Percentiles rank a stretch among this genome's conserved stretches.
Evolutionary conservation across 169 alveolate genomes (phyloP).

Genomic region (Cryptosporidium andersoni): DNA sequence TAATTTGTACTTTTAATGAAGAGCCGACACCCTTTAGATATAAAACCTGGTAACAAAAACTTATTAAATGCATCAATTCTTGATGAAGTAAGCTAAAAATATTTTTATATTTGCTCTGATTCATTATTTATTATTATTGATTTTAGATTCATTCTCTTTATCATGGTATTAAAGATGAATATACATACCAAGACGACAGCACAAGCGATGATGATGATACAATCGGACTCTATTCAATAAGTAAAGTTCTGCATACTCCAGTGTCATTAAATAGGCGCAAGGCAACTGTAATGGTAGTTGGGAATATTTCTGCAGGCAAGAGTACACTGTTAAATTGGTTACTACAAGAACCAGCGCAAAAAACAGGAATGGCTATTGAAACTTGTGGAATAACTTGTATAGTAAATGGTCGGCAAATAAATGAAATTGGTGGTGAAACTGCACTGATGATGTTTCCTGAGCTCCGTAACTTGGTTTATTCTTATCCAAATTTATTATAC

Average conservation of each 20-base stretch:
- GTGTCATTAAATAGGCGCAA: constrained; percentile 63
- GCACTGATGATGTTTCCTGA: constrained; percentile 78
- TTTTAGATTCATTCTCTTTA: constrained; percentile 22
- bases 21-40: neutral
- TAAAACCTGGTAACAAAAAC: constrained; percentile 17
- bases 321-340: constrained; percentile 83
- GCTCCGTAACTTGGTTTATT: constrained; percentile 72
- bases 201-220: neutral
- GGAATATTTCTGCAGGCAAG: constrained; percentile 84
- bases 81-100: constrained; percentile 53
- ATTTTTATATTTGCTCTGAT: neutral
- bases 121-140: neutral
- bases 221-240: constrained; percentile 17
- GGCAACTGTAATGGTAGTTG: constrained; percentile 80
- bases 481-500: constrained; percentile 72
- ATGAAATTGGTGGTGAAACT: constrained; percentile 78
- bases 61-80: constrained; percentile 31
- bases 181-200: neutral
- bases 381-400: constrained; percentile 80
- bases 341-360: constrained; percentile 77
- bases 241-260: constrained; percentile 15
- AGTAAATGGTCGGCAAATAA: constrained; percentile 76
- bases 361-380: constrained; percentile 81
- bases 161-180: constrained; percentile 13
- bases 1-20: no score